These are phyloP conservation scores for Haplographium delicatum DNA, from an alignment of 495 filamentous ascomycete genomes.

Conservation along the genomic window DNA sequence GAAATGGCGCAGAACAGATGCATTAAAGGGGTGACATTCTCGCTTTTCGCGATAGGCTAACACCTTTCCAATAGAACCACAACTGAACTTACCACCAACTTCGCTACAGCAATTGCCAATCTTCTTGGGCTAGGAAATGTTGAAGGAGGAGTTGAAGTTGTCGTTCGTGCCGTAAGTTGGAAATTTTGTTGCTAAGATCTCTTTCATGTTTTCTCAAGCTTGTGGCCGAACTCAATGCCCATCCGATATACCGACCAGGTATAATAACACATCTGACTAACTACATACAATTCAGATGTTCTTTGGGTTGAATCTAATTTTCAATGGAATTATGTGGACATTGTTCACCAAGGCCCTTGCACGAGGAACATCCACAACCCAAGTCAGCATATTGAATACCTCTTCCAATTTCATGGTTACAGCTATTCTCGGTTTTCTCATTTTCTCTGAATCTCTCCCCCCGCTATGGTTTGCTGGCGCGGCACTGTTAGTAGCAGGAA, in stretches of 20 bases:
- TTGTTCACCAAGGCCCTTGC: conserved; percentile 82
- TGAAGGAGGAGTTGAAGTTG: conserved; percentile 54
- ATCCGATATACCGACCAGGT: too few relatives aligned
- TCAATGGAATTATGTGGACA: conserved; percentile 95
- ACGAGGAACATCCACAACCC: conserved; percentile 74
- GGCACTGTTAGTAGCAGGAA: conserved; percentile 76
- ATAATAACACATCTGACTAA: too few relatives aligned
- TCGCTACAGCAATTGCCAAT: conserved; percentile 58
- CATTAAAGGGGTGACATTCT: conserved; percentile 15
- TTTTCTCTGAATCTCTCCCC: conserved; percentile 68
- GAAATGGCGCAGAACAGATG: too few relatives aligned
- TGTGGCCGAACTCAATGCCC: too few relatives aligned
- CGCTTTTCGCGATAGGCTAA: not conserved
- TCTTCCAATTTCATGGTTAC: conserved; percentile 89
- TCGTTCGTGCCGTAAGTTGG: conserved; percentile 65
- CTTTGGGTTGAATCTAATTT: conserved; percentile 81
- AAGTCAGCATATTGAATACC: conserved; percentile 91
- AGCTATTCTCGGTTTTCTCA: conserved; percentile 70
- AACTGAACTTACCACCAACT: conserved; percentile 68
- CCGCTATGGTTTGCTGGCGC: conserved; percentile 89
- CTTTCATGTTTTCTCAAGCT: not conserved
- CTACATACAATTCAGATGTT: too few relatives aligned
- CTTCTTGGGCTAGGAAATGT: conserved; percentile 50
- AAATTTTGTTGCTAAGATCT: too few relatives aligned
- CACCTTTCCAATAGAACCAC: conserved; percentile 59